Conservation (phyloP, 2,329 filamentous ascomycete species). For the Triangularia setosa region DNA sequence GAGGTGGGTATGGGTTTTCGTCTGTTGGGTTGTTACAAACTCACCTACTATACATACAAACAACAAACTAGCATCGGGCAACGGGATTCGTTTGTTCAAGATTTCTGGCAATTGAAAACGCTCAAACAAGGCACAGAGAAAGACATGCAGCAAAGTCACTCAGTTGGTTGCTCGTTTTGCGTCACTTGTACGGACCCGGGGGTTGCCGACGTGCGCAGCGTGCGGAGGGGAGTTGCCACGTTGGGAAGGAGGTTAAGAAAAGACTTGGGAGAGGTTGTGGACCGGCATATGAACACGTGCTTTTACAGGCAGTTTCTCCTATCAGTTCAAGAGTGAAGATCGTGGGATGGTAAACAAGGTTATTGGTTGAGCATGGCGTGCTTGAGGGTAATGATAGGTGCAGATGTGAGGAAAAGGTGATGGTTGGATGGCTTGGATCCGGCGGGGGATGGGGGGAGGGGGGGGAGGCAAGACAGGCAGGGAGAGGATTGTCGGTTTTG, state of each 20-base stretch:
- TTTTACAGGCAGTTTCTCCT: neutral
- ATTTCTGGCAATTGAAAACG: neutral
- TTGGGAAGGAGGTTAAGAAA: neutral
- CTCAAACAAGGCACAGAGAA: neutral
- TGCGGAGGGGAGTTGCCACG: neutral
- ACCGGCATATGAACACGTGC: neutral
- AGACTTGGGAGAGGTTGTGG: neutral
- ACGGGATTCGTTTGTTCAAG: no score
- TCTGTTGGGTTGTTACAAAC: no score
- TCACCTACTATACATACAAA: no score
- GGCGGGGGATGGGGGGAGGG: no score
- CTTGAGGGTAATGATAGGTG: neutral
- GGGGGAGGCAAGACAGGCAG: neutral
- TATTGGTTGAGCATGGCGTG: neutral
- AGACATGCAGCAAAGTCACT: neutral
- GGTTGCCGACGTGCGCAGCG: neutral
- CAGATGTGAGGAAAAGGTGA: neutral
- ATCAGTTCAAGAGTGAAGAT: neutral
- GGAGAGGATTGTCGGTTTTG: neutral
- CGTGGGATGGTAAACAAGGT: neutral
- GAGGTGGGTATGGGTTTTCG: no score
- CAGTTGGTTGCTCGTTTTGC: neutral
- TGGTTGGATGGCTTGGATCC: neutral
- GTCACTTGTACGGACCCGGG: neutral
- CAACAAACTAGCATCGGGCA: no score